These are phyloP conservation scores for Ophiostoma piceae DNA, from an alignment of 2,329 filamentous ascomycete genomes.

Conservation along the genomic window DNA sequence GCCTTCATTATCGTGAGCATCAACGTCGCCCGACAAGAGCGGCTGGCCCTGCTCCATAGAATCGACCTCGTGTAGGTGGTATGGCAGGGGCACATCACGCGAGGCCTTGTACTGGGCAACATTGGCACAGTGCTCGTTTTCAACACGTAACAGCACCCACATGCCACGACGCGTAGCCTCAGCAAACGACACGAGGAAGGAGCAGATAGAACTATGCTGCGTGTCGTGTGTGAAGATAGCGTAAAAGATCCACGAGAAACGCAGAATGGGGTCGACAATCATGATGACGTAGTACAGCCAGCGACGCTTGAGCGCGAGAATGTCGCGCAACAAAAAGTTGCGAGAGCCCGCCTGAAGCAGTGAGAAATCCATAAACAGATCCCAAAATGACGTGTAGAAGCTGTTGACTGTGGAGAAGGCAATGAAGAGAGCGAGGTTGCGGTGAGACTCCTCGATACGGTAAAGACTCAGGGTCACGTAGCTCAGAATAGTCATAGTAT, in stretches of 20 bases:
- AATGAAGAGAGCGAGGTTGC: slow-evolving; percentile 67
- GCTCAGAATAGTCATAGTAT: slow-evolving; percentile 74
- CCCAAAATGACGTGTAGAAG: slow-evolving; percentile 84
- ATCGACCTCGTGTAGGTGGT: slow-evolving; percentile 48
- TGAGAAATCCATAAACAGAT: slow-evolving; percentile 93
- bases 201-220: slow-evolving; percentile 77
- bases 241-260: slow-evolving; percentile 94
- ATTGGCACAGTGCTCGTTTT: slow-evolving; percentile 95
- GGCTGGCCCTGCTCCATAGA: slow-evolving; percentile 22
- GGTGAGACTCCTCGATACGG: slow-evolving; percentile 59
- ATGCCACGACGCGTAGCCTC: slow-evolving; percentile 82
- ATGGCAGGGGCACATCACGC: slow-evolving; percentile 80
- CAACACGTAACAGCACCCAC: slow-evolving; percentile 89
- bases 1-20: background rate
- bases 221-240: slow-evolving; percentile 72
- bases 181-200: slow-evolving; percentile 70
- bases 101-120: slow-evolving; percentile 86
- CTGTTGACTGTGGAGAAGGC: slow-evolving; percentile 75
- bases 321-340: slow-evolving; percentile 65
- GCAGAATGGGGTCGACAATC: slow-evolving; percentile 72
- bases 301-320: slow-evolving; percentile 68
- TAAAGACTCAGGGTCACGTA: slow-evolving; percentile 76
- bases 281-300: slow-evolving; percentile 89
- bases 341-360: slow-evolving; percentile 72
- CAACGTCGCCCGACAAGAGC: slow-evolving; percentile 22